These are phyloP conservation scores for Trichodelitschia bisporula DNA, from an alignment of 495 filamentous ascomycete genomes.

Conservation along the genomic window DNA sequence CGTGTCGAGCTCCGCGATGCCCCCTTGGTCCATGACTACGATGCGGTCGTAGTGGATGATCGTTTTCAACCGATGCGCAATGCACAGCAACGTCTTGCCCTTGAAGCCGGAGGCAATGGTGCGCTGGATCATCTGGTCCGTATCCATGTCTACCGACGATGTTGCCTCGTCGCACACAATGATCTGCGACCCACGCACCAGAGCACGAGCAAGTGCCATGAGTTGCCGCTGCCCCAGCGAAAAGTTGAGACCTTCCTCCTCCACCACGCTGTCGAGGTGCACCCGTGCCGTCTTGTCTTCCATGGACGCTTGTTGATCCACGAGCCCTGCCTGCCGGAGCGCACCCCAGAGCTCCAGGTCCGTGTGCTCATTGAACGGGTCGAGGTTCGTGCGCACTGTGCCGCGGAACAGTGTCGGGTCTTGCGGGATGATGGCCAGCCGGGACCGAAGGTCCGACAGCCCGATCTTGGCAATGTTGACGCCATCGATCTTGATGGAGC, in stretches of 20 bases:
- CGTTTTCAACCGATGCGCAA: constrained; percentile 79
- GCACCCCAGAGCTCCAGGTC: constrained; percentile 79
- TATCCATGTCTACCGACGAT: constrained; percentile 81
- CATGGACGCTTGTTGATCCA: constrained; percentile 25
- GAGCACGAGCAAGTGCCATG: constrained; percentile 77
- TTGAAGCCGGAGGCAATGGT: constrained; percentile 74
- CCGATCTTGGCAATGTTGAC: constrained; percentile 68
- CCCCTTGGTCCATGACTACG: constrained; percentile 78
- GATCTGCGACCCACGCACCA: constrained; percentile 68
- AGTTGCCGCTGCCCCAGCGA: constrained; percentile 89
- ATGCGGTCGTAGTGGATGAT: constrained; percentile 91
- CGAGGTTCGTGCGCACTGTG: constrained; percentile 73
- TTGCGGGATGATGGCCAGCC: constrained; percentile 87
- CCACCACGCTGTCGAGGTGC: constrained; percentile 63
- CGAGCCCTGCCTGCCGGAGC: constrained; percentile 55
- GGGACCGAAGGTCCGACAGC: constrained; percentile 62
- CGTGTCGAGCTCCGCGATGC: constrained; percentile 64
- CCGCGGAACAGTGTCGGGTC: constrained; percentile 88
- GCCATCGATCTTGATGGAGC: constrained; percentile 78
- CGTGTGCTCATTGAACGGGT: constrained; percentile 71
- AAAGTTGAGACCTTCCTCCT: constrained; percentile 89
- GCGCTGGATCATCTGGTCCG: constrained; percentile 79
- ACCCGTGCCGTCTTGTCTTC: constrained; percentile 31
- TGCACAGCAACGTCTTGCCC: constrained; percentile 77
- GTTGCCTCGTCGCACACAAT: constrained; percentile 96